These are phyloP conservation scores for Xylaria sp. DNA, from an alignment of 495 filamentous ascomycete species.

Conservation along the genomic window DNA sequence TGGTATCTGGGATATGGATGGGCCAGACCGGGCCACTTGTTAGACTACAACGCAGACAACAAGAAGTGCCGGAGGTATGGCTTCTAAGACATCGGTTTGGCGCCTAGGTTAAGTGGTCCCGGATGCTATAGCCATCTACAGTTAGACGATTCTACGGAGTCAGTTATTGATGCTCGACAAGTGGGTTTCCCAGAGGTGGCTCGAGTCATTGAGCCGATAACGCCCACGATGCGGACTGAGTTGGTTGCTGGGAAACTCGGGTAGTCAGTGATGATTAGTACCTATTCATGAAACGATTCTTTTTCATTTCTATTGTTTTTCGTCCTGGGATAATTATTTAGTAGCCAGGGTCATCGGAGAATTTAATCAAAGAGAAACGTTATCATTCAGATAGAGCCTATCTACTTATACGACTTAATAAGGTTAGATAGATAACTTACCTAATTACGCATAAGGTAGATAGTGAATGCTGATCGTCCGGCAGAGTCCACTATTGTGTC, in stretches of 20 bases:
- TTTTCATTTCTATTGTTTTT: neutral
- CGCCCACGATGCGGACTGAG: neutral
- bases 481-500: neutral
- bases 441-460: no score
- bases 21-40: neutral
- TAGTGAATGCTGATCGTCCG: neutral
- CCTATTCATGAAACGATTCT: neutral
- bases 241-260: neutral
- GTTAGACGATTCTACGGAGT: neutral
- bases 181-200: neutral
- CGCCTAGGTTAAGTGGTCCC: neutral
- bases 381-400: no score
- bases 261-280: neutral
- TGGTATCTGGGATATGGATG: neutral
- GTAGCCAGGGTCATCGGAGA: neutral
- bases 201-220: neutral
- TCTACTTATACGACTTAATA: no score
- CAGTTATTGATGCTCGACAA: neutral
- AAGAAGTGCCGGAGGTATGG: neutral
- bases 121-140: neutral
- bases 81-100: neutral
- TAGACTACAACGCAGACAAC: neutral
- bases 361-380: no score
- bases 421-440: neutral
- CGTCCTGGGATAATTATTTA: neutral